Evolutionary conservation across 371 early-diverging fungal genomes (phyloP), one percentile per base, ranked within the genome.

Genomic region (Apophysomyces trapeziformis): DNA sequence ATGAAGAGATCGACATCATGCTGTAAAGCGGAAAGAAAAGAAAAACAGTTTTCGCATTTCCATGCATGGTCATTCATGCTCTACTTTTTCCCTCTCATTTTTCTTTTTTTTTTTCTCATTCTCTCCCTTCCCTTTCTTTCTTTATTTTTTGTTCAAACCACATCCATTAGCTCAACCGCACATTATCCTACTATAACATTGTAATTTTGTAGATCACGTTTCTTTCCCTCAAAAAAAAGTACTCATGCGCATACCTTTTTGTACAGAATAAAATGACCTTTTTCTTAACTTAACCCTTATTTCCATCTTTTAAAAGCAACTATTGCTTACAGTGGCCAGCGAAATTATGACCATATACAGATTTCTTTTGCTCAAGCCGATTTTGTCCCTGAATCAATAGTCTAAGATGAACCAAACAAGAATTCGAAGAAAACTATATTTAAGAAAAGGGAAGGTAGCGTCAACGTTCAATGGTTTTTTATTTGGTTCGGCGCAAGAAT

Each of bases 1-100:
- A 73, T 35, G 69, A 69, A 65, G 74, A 74, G 41, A 74, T 74
- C 58, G 74, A 74, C 58, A 74, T 74, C 63, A 69, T 74, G 68
- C 60, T 59, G 18, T 73, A 65, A 65, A 39, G 32, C 32, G 32
- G 32, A 26, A 26, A 26, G 32, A 26, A 26, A 26, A n/a, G n/a
- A 1, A 26, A 26, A 26, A 26, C 32, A 21, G 36, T 50, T 1
- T 5, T 18, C 9, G 9, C 35, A 21, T 21, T 21, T 50, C 21
- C 21, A 6, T 26, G 21, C 54, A n/a, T 50, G 54, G 1, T 21
- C 21, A 21, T n/a, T 7, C 18, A n/a, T 47, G 7, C 47, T 9
- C 14, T 43, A 1, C 43, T 45, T 45, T 50, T 50, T 50, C 21
- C 21, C 21, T 21, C 21, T 50, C 21, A 7, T 21, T n/a, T 26